Base-by-base conservation (phyloP, 2,329 filamentous ascomycete genomes). In the Aspergillus arachidicola region DNA sequence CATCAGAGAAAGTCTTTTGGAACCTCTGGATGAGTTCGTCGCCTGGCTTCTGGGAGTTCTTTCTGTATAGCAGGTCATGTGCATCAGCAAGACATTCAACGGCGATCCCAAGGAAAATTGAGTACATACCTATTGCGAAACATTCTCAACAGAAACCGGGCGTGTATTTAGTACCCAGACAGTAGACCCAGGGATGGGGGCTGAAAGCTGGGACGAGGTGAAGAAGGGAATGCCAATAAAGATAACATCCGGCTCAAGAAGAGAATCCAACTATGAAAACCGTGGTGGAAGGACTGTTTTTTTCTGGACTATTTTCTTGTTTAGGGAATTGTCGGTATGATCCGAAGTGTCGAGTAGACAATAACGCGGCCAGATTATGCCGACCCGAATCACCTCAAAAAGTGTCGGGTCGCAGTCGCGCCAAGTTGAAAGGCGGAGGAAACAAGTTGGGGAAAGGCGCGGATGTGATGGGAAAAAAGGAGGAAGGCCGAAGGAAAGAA, bases 1-100 rank as follows among this genome's bases (percentile, higher is more conserved):
- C 83, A 71, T 94, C 88, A 54, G 92, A 91, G 73, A 96, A 97
- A 69, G 87, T 89, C 73, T 92, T 87, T 77, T 91, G 91, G 81
- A 97, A 97, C 77, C 88, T 89, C 79, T 89, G 89, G 76, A 95
- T 89, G 74, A 97, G 85, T 72, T 94, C 92, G 75, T 94, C 91
- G 77, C 88, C 89, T 61, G 93, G 93, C 82, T 96, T 96, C 79
- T 93, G 91, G 61, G 91, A 89, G 78, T 87, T 93, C 73, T 87
- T 91, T 80, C 90, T 92, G 69, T 63, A 69, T 57, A 53, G 28
- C 58, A 58, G 56, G 62, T 45, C 28, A 41, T 36, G 50, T 14
- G 50, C n/a, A 64, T 70, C 54, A 70, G 68, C 59, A 50, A 57
- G n/a, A 23, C 50, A 16, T 28, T 43, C 45, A 57, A 28, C 28